Conservation (phyloP, 202 grass and related monocot species). For the Schoenoplectus tabernaemontani region DNA sequence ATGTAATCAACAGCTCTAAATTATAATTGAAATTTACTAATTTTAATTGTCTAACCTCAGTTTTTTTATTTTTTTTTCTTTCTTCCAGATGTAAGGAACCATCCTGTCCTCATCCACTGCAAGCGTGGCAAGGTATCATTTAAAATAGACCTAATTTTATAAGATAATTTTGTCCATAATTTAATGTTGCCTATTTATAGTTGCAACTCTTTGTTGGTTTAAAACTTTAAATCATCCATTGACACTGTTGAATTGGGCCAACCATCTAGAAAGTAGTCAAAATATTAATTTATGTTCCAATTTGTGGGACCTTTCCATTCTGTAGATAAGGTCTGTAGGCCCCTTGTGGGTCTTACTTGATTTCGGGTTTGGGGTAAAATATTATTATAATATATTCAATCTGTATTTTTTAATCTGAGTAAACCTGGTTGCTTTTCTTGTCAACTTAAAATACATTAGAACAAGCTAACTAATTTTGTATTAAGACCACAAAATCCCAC, state of each 20-base stretch:
- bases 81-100: constrained; percentile 53
- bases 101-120: constrained; percentile 71
- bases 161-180: no score
- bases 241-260: background rate
- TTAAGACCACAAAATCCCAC: background rate
- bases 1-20: background rate
- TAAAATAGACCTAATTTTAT: background rate
- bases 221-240: background rate
- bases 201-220: background rate
- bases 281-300: background rate
- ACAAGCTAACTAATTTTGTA: background rate
- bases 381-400: background rate
- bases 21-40: background rate
- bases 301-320: constrained; percentile 3
- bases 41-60: background rate
- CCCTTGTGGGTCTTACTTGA: background rate
- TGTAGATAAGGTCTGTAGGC: no score
- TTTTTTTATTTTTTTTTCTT: background rate
- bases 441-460: background rate
- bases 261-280: background rate
- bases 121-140: constrained; percentile 58
- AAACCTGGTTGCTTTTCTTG: background rate
- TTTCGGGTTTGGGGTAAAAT: background rate
- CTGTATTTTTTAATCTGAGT: background rate
- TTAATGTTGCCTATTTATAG: background rate